Percentiles rank a stretch among this genome's conserved stretches.
These are phyloP conservation scores for Darksidea phi DNA, from an alignment of 495 filamentous ascomycete species.

Conservation along the genomic window DNA sequence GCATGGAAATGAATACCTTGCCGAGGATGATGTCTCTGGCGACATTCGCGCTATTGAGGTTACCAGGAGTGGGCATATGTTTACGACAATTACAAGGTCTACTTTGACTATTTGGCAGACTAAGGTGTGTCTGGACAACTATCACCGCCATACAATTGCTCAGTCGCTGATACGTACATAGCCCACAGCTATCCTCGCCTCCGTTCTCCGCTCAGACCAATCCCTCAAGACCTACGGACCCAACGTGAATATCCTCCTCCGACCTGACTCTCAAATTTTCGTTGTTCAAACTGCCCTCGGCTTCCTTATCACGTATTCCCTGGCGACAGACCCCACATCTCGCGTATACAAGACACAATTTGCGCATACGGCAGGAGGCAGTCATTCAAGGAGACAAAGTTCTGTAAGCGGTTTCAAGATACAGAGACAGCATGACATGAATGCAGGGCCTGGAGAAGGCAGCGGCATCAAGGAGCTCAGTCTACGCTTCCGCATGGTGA, in stretches of 20 bases:
- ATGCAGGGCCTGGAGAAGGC: slow-evolving; percentile 65
- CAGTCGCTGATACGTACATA: slow-evolving; percentile 41
- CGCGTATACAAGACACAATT: slow-evolving; percentile 83
- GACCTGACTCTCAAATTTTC: slow-evolving; percentile 87
- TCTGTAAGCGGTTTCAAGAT: slow-evolving; percentile 52
- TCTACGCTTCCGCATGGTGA: slow-evolving; percentile 92
- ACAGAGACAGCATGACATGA: slow-evolving; percentile 50
- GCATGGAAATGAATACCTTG: background rate
- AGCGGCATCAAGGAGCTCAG: slow-evolving; percentile 80
- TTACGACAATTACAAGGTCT: slow-evolving; percentile 81
- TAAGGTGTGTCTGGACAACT: slow-evolving; percentile 58
- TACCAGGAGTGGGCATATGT: slow-evolving; percentile 79
- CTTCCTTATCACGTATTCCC: slow-evolving; percentile 90
- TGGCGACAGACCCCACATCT: slow-evolving; percentile 78
- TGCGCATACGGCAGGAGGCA: slow-evolving; percentile 57
- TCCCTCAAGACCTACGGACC: slow-evolving; percentile 82
- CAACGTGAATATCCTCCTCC: slow-evolving; percentile 79
- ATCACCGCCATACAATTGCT: slow-evolving; percentile 22
- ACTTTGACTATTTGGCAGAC: slow-evolving; percentile 93
- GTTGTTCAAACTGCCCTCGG: slow-evolving; percentile 87
- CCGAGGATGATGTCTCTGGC: slow-evolving; percentile 30
- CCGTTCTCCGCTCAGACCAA: slow-evolving; percentile 72
- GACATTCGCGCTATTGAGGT: slow-evolving; percentile 70
- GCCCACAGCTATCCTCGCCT: slow-evolving; percentile 86
- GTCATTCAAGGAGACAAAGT: slow-evolving; percentile 69